Base-by-base conservation (phyloP, 768 basidiomycete genomes). In the Mycena alexandri region DNA sequence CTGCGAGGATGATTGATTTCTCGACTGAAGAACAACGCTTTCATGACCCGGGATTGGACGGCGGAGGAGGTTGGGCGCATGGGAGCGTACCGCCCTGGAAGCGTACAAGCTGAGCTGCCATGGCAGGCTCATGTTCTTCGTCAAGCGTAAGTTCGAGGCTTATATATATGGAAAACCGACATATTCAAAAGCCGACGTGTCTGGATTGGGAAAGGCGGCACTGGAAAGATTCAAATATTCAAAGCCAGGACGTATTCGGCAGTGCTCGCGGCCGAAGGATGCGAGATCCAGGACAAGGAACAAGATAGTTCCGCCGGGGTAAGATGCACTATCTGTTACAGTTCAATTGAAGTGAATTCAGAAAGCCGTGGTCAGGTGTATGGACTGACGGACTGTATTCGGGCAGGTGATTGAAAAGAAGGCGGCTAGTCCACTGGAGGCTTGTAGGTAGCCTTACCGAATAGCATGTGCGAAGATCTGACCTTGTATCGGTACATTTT, bases 141-240 rank as follows among this genome's bases (percentile, higher is more conserved):
- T 52, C 9, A 46, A 34, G 13, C 6, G n/a, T 34, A 24, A 43
- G 6, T 17, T 3, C 19, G 42, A 17, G 5, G 22, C 34, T 36
- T 24, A 56, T 51, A 48, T 38, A 16, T n/a, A 33, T 9, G 24
- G 22, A 25, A 48, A 33, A 67, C 69, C 50, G 42, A 71, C 70
- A 56, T n/a, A 41, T 47, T 19, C 22, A 71, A 52, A 17, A n/a
- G 66, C 52, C 13, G 46, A 34, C 6, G 38, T 41, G 38, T 68
- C 66, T 8, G 67, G 56, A 44, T 46, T 57, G 14, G 62, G 65
- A 25, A 71, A 61, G 12, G 70, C 70, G 33, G 19, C 57, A 7
- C 70, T 66, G n/a, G 69, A 70, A 16, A 70, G 44, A 29, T 64
- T 58, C n/a, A n/a, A n/a, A n/a, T n/a, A n/a, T n/a, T n/a, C 19